A percentile compares a stretch with the other conserved stretches of the same genome.
phyloP scores from a whole-genome alignment of 345 rosid species.

The Noccaea caerulescens region DNA sequence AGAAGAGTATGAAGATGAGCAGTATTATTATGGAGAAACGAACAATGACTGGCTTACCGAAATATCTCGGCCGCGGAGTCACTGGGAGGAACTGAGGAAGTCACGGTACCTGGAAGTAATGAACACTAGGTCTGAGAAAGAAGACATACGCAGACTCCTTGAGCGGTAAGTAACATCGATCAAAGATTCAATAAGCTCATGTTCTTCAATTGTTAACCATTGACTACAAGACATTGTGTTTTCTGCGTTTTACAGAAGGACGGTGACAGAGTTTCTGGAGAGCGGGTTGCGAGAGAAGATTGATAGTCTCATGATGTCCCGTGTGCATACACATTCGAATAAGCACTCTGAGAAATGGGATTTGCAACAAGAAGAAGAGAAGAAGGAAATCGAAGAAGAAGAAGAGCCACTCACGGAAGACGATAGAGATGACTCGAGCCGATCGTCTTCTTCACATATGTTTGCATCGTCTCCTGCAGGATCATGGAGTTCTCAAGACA shows the following conservation, averaged over 20 bases:
- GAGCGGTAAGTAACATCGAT: constrained; percentile 63
- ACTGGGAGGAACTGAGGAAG: constrained; percentile 79
- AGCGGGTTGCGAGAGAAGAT: constrained; percentile 77
- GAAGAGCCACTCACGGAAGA: constrained; percentile 32
- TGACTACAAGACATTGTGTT: neutral
- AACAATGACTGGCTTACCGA: constrained; percentile 69
- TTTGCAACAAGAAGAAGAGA: constrained; percentile 32
- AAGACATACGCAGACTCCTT: constrained; percentile 74
- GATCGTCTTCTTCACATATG: constrained; percentile 48
- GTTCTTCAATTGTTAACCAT: neutral
- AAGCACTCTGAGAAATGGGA: constrained; percentile 38
- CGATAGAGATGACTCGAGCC: constrained; percentile 39
- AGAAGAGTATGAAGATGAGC: constrained; percentile 44
- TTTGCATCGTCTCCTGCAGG: constrained; percentile 44
- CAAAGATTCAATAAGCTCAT: neutral
- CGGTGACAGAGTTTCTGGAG: constrained; percentile 70
- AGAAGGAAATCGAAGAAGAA: constrained; percentile 25
- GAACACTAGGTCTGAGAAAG: constrained; percentile 52
- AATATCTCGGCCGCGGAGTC: constrained; percentile 79
- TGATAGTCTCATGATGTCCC: constrained; percentile 64
- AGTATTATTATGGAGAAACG: constrained; percentile 34
- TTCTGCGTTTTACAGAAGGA: constrained; percentile 54
- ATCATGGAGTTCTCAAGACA: constrained; percentile 64
- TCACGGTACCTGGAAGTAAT: constrained; percentile 74
- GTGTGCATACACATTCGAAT: constrained; percentile 50